phyloP scores from a whole-genome alignment of 495 filamentous ascomycete species.

The Xylaria cubensis region DNA sequence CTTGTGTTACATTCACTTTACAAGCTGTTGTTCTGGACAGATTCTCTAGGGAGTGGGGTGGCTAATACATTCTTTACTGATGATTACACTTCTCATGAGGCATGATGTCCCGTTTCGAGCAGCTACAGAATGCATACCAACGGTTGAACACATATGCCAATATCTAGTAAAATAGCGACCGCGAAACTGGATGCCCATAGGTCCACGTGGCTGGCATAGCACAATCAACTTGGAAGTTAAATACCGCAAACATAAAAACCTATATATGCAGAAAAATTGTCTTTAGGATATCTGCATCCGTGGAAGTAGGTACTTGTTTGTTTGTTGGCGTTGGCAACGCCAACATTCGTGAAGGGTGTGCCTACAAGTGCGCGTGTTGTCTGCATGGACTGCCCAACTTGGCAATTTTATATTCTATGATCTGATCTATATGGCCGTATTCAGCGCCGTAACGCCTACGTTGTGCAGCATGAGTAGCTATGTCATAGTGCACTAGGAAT shows the following conservation, averaged over 20 bases:
- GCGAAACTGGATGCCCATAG: not conserved
- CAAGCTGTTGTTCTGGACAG: not conserved
- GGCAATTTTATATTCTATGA: constrained; percentile 8
- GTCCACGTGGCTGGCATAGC: constrained; percentile 12
- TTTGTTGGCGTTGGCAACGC: not conserved
- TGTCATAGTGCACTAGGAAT: constrained; percentile 11
- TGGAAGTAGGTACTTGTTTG: not conserved
- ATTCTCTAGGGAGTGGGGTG: not conserved
- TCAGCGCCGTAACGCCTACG: not conserved
- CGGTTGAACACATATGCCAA: not conserved
- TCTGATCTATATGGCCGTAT: not conserved
- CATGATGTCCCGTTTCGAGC: not conserved
- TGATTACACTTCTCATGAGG: not conserved
- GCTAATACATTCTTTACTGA: not conserved
- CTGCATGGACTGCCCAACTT: not conserved
- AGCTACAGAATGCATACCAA: not conserved
- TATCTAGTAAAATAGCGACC: not conserved
- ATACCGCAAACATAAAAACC: not conserved
- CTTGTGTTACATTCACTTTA: not conserved
- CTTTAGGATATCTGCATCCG: not conserved
- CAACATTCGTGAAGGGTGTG: not conserved
- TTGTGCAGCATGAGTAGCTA: not conserved
- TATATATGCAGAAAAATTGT: not conserved
- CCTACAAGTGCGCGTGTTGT: not conserved
- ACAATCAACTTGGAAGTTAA: not conserved